These are phyloP conservation scores for Capsella rubella DNA, from an alignment of 441 rosid genomes.

Conservation along the genomic window DNA sequence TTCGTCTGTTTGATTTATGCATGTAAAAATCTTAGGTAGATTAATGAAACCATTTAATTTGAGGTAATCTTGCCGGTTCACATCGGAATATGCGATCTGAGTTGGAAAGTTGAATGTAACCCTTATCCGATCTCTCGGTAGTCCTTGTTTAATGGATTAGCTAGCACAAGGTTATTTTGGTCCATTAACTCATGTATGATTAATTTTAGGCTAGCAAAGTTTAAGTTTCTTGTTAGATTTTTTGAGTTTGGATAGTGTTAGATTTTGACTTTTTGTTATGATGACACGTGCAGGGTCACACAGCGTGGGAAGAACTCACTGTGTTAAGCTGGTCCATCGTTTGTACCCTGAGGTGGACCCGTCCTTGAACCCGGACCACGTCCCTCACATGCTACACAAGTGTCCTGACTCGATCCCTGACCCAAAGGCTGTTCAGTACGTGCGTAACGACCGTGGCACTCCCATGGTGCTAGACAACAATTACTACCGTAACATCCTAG, in stretches of 20 bases:
- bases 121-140: neutral
- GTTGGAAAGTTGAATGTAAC: neutral
- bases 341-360: constrained; percentile 92
- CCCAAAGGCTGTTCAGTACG: constrained; percentile 97
- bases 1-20: neutral
- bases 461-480: constrained; percentile 95
- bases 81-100: constrained; percentile 19
- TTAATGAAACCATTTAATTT: neutral
- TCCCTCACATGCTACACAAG: constrained; percentile 86
- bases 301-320: constrained; percentile 97
- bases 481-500: constrained; percentile 92
- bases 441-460: constrained; percentile 94
- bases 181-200: neutral
- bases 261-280: constrained; percentile 30
- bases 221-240: neutral
- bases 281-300: constrained; percentile 67
- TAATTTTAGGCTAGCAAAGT: too few relatives aligned
- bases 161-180: constrained; percentile 10
- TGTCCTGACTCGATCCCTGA: constrained; percentile 95
- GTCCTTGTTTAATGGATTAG: neutral
- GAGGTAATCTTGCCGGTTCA: neutral
- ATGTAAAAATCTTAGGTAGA: neutral
- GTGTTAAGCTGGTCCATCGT: constrained; percentile 93
- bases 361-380: constrained; percentile 78
- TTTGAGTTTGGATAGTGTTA: constrained; percentile 1